Conservation (phyloP, 371 early-diverging fungal genomes). For the Nematocida homosporus region DNA sequence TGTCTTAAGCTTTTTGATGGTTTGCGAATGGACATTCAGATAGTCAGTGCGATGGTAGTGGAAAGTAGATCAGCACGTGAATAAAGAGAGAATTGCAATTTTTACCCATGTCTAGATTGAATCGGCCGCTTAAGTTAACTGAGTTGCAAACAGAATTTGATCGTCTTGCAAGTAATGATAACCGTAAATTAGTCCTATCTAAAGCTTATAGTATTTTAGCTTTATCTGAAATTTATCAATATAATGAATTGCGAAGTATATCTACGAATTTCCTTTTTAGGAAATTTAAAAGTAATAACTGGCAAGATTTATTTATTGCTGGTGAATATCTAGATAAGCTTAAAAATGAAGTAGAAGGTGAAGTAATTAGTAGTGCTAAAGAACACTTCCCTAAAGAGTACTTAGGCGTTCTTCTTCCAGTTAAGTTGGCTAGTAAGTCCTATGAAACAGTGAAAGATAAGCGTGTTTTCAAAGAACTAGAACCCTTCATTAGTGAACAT, state of each 20-base stretch:
- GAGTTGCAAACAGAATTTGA: background rate
- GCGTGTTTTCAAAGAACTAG: conserved; percentile 41
- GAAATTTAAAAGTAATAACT: conserved; percentile 1
- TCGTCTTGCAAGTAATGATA: background rate
- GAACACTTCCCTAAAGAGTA: conserved; percentile 29
- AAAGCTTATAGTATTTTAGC: background rate
- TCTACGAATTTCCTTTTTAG: conserved; percentile 1
- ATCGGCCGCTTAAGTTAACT: background rate
- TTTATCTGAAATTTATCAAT: background rate
- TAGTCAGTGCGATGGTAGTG: conserved; percentile 30
- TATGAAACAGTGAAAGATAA: background rate
- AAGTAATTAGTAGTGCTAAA: background rate
- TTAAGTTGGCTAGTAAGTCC: background rate
- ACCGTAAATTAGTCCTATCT: background rate
- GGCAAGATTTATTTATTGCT: conserved; percentile 31
- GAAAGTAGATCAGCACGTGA: conserved; percentile 9
- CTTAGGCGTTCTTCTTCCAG: conserved; percentile 9
- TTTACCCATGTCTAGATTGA: conserved; percentile 17
- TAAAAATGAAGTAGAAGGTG: background rate
- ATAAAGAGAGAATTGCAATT: background rate
- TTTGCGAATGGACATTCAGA: conserved; percentile 39
- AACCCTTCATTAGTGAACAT: conserved; percentile 25
- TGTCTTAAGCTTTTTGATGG: conserved; percentile 34
- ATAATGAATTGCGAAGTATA: background rate
- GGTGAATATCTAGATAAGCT: conserved; percentile 34